Base-by-base conservation (phyloP, 1,139 yeast genomes). In the Candida neerlandica region DNA sequence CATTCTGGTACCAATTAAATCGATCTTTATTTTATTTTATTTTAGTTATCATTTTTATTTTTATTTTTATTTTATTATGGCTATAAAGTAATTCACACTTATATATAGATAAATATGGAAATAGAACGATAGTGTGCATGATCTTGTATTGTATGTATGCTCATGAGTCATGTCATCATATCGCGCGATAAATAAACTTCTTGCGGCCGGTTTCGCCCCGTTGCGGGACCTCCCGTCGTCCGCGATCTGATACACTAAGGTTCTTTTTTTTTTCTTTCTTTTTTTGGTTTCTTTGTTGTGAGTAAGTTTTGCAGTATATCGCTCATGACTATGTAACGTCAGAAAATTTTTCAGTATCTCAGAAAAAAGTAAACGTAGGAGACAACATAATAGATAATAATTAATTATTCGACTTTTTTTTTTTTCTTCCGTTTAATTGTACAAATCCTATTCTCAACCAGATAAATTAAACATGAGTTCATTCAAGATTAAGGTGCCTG, bases 401-500 rank as follows among this genome's bases (percentile, higher is more conserved):
- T 23, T 23, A 11, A n/a, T 19, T 37, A 12, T 23, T 19, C 27
- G 27, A 23, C 11, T 37, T 19, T 11, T 19, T 37, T 37, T 16
- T 12, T 19, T 23, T 37, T 30, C 12, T 14, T 30, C n/a, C n/a
- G n/a, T n/a, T 30, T 30, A 2, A 6, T 30, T 30, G 34, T 30
- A n/a, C 15, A 26, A n/a, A 39, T 23, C 27, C 7, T 60, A 42
- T 73, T 79, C 54, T 69, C 73, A 50, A 29, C 26, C n/a, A 15
- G 18, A 18, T 3, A 30, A 27, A 35, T 35, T 21, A 32, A 43
- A 27, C 12, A 29, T 23, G 37, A 29, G 40, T 38, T 46, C 48
- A 11, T 83, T 83, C 64, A 66, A 65, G 45, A 82, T 92, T 61
- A 83, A 81, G 51, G 96, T 94, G 14, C 99, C 99, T 2, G 97